A percentile compares a stretch with the other conserved stretches of the same genome.
phyloP scores from a whole-genome alignment of 345 rosid genomes.

The Adansonia digitata region DNA sequence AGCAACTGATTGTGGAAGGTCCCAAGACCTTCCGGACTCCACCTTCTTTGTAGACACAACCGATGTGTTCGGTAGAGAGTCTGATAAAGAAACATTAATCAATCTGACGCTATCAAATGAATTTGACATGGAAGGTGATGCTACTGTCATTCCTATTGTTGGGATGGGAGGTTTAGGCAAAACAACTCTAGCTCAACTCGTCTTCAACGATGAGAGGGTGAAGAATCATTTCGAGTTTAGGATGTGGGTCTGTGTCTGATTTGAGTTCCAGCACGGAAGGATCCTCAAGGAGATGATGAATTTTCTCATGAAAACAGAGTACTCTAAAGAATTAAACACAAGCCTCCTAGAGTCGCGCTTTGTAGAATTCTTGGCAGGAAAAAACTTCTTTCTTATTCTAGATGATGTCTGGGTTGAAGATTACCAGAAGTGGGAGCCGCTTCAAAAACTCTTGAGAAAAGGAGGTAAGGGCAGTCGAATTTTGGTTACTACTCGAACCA shows the following conservation, averaged over 20 bases:
- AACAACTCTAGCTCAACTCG: constrained; percentile 17
- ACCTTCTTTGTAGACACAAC: neutral
- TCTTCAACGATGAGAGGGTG: neutral
- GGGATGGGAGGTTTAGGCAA: constrained; percentile 23
- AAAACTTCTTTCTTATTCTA: constrained; percentile 13
- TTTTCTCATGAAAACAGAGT: neutral
- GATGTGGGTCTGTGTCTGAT: constrained; percentile 16
- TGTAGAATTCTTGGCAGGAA: neutral
- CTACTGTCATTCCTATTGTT: constrained; percentile 8
- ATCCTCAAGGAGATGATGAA: constrained; percentile 12
- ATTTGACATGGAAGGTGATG: neutral
- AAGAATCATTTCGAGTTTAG: constrained; percentile 6
- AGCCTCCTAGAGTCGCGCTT: neutral
- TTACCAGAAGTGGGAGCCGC: neutral
- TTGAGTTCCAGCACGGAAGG: neutral
- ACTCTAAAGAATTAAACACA: neutral
- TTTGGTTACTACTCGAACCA: constrained; percentile 14
- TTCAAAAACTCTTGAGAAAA: neutral
- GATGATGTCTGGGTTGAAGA: constrained; percentile 22
- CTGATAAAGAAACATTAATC: neutral
- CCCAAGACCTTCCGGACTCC: neutral
- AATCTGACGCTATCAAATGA: neutral
- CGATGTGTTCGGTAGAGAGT: constrained; percentile 10
- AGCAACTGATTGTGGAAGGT: neutral
- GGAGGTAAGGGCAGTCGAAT: constrained; percentile 7